These are phyloP conservation scores for Chenopodium album DNA, from an alignment of 148 eudicot species.

Conservation along the genomic window DNA sequence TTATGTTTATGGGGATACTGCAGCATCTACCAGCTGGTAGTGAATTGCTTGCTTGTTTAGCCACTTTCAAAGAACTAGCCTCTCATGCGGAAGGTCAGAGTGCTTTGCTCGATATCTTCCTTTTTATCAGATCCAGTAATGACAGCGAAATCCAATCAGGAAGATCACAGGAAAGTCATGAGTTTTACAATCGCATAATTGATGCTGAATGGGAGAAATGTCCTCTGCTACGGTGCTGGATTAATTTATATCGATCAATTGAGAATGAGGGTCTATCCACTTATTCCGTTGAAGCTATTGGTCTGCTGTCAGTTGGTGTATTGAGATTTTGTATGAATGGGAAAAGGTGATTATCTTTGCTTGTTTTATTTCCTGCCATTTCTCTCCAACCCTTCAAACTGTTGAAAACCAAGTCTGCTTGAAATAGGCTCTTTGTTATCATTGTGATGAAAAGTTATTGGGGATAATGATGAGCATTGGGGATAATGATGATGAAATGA, in stretches of 20 bases:
- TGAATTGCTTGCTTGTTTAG: slow-evolving; percentile 74
- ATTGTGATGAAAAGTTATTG: background rate
- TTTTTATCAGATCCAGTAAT: slow-evolving; percentile 37
- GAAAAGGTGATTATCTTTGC: slow-evolving; percentile 48
- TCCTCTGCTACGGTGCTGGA: slow-evolving; percentile 78
- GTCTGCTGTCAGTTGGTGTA: slow-evolving; percentile 56
- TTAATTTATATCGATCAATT: slow-evolving; percentile 54
- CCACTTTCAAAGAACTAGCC: slow-evolving; percentile 57
- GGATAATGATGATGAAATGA: background rate
- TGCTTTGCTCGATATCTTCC: slow-evolving; percentile 53
- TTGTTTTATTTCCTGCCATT: background rate
- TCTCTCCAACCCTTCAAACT: background rate
- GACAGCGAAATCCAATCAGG: slow-evolving; percentile 41
- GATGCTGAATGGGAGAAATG: slow-evolving; percentile 57
- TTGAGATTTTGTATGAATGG: slow-evolving; percentile 70
- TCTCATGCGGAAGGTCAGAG: slow-evolving; percentile 58
- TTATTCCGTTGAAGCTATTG: slow-evolving; percentile 58
- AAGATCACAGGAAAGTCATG: slow-evolving; percentile 39
- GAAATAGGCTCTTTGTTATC: background rate
- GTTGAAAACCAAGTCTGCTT: background rate
- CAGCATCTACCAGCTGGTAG: slow-evolving; percentile 81
- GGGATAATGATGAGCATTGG: background rate
- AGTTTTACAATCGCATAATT: slow-evolving; percentile 25
- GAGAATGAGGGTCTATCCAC: slow-evolving; percentile 56
- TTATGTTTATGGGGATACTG: slow-evolving; percentile 2